Conservation (phyloP, 2,329 filamentous ascomycete species). For the Penicillium sp. region DNA sequence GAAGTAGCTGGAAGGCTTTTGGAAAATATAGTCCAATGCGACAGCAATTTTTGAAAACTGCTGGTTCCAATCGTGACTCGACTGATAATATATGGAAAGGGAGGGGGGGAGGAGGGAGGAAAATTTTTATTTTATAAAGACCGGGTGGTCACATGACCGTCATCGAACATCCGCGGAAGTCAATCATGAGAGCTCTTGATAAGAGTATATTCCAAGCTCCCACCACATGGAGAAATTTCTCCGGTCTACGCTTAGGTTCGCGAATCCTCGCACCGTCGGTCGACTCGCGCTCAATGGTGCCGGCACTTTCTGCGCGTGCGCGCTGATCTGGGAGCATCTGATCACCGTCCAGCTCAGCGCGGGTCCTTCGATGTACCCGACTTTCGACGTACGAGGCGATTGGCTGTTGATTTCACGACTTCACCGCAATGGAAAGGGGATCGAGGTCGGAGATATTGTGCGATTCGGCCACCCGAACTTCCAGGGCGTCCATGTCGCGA, state of each 20-base stretch:
- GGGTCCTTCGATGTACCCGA: slow-evolving; percentile 89
- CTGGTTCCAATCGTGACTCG: neutral
- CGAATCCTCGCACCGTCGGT: slow-evolving; percentile 26
- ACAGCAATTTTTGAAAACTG: neutral
- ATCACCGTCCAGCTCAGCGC: slow-evolving; percentile 61
- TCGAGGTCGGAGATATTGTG: slow-evolving; percentile 81
- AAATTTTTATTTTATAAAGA: slow-evolving; percentile 16
- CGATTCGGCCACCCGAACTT: slow-evolving; percentile 74
- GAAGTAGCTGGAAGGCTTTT: slow-evolving; percentile 1
- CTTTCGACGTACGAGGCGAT: slow-evolving; percentile 68
- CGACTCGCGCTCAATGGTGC: slow-evolving; percentile 34
- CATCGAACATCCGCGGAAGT: slow-evolving; percentile 5
- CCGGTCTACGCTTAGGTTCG: slow-evolving; percentile 27
- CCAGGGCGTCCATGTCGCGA: slow-evolving; percentile 64
- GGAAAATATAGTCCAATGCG: neutral
- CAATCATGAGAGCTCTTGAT: slow-evolving; percentile 1
- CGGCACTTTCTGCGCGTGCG: slow-evolving; percentile 39
- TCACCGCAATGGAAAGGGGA: slow-evolving; percentile 67
- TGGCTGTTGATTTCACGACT: slow-evolving; percentile 68
- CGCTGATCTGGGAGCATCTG: slow-evolving; percentile 57
- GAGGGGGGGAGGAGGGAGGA: slow-evolving; percentile 1
- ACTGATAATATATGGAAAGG: slow-evolving; percentile 1
- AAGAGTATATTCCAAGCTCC: slow-evolving; percentile 6
- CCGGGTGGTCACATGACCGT: slow-evolving; percentile 11
- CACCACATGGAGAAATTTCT: slow-evolving; percentile 32